Evolutionary conservation across 352 stramenopile species (phyloP), one percentile per base, ranked within the genome.

Genomic region (Phytophthora meadii): DNA sequence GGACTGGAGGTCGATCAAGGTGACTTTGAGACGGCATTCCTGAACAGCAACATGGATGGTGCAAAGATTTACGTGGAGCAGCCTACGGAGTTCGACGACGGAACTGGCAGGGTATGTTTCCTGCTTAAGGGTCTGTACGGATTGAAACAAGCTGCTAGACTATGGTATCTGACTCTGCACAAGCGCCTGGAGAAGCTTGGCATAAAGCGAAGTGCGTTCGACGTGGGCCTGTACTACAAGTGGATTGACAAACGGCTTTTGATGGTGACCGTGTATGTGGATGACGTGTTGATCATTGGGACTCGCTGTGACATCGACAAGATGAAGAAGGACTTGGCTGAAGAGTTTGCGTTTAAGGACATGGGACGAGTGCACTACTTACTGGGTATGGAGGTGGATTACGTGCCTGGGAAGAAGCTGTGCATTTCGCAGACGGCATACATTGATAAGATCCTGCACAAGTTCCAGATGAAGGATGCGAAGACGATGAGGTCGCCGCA

Each of bases 41-140:
- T 64, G 0, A 64, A 56, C 6, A 40, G 56, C n/a, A 4, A 24
- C n/a, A 6, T 64, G n/a, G 34, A 17, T 5, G 56, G 46, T 0
- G 46, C 51, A 0, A 19, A 51, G 5, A 64, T 56, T 5, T 64
- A 53, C 27, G 55, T 64, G 46, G 45, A 64, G 19, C 56, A 64
- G 19, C 56, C 37, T 2, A n/a, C 8, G 0, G 42, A 51, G 6
- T 64, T 57, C 30, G 17, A 61, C 11, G 28, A 53, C 14, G 54
- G 39, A 2, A 50, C 39, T 2, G 37, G 10, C 24, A 15, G 39
- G 6, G 52, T 59, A 1, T 50, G 25, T n/a, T 11, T 36, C 1
- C 9, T 36, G 9, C 4, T 36, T 0, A 36, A 36, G 9, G 30
- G 30, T 4, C 8, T 36, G 7, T 36, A 36, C 3, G 30, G 30